Evolutionary conservation across 345 rosid species (phyloP), one percentile per base, ranked within the genome.

Genomic region (Citropsis articulata): DNA sequence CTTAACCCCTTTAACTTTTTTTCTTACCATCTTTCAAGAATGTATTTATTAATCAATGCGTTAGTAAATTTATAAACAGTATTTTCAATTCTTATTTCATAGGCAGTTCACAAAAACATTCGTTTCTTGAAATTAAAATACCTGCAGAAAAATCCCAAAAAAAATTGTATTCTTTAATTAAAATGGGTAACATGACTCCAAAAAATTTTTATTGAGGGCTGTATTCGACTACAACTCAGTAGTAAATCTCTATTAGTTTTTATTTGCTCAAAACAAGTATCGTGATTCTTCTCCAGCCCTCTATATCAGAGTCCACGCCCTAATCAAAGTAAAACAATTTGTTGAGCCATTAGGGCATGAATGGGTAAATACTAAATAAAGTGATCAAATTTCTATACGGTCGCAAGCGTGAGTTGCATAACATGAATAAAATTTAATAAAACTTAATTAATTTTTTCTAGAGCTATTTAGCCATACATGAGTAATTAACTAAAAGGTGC

Each of bases 51-150:
- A 72, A 72, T 33, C 65, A 35, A 57, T 57, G 38, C 50, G 36
- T 13, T 36, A 24, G 14, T 22, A 35, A 73, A 59, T 28, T 45
- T 1, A 31, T 21, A 19, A 2, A 56, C 16, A 38, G 13, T 56
- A n/a, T 12, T 4, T 56, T 9, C 27, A 30, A 28, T 12, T 56
- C 60, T 57, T 9, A 72, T 30, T 56, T 16, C 63, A 59, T 57
- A 72, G 22, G 48, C n/a, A 57, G 75, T 72, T 57, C 14, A 59
- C 75, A 31, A 71, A 71, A 72, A 33, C 31, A 72, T 33, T 72
- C 14, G 27, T 25, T 27, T 69, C 73, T 45, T 6, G n/a, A 56
- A 27, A 69, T 9, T 45, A 27, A 25, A 45, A 25, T 28, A 25
- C 9, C 28, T 30, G 33, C 12, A 7, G 24, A 8, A 50, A 70